Evolutionary conservation across 2,329 filamentous ascomycete species (phyloP).

Genomic region (Penicillium rolfsii): DNA sequence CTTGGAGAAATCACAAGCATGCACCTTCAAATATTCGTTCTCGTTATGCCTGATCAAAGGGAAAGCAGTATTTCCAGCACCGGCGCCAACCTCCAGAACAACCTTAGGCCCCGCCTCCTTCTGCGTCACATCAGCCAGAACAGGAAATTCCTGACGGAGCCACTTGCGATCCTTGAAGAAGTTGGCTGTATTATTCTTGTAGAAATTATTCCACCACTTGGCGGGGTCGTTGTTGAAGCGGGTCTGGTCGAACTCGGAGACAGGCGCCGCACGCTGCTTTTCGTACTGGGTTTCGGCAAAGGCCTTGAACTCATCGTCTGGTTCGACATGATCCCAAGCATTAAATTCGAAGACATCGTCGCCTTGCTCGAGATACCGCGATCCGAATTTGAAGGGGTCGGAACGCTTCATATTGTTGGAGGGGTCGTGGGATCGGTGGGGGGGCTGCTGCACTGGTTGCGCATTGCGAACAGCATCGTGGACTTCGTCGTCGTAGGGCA

Average conservation of each 20-base stretch:
- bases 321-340: constrained; percentile 97
- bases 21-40: constrained; percentile 78
- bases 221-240: constrained; percentile 89
- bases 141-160: constrained; percentile 92
- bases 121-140: constrained; percentile 75
- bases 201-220: constrained; percentile 98
- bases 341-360: constrained; percentile 97
- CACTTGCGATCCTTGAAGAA: constrained; percentile 99
- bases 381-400: constrained; percentile 95
- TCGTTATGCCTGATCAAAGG: constrained; percentile 82
- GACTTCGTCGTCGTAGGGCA: constrained; percentile 19
- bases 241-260: constrained; percentile 88
- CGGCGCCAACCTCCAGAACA: constrained; percentile 88
- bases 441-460: constrained; percentile 51
- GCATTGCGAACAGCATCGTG: constrained; percentile 49
- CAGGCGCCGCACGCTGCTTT: constrained; percentile 81
- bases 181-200: constrained; percentile 94
- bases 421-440: constrained; percentile 70
- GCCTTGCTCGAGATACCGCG: constrained; percentile 77
- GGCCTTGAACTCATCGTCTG: constrained; percentile 82
- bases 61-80: constrained; percentile 95
- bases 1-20: constrained; percentile 96
- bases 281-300: constrained; percentile 84
- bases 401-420: constrained; percentile 78
- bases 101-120: constrained; percentile 70